Conservation (phyloP, 2,329 filamentous ascomycete species). For the Rachicladosporium sp. region DNA sequence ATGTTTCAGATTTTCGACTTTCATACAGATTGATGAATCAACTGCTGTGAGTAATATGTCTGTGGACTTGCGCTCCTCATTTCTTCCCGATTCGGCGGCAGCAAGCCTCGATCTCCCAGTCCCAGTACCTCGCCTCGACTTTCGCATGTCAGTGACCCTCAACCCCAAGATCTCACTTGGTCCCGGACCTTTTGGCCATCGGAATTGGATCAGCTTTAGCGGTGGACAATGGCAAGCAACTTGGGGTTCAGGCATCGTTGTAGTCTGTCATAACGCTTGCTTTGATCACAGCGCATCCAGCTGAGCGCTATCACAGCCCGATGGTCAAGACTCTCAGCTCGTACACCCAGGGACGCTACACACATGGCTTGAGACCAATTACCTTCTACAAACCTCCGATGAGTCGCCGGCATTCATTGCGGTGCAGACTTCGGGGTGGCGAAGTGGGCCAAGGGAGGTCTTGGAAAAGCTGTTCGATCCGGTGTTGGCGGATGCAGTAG, state of each 20-base stretch:
- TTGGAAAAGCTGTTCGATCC: constrained; percentile 11
- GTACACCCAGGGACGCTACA: constrained; percentile 7
- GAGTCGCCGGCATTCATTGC: constrained; percentile 9
- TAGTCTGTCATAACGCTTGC: not conserved
- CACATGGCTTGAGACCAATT: constrained; percentile 10
- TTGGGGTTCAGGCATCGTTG: constrained; percentile 37
- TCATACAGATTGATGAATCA: no score
- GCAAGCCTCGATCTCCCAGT: constrained; percentile 24
- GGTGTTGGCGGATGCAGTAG: constrained; percentile 6
- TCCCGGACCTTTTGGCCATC: constrained; percentile 33
- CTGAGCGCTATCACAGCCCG: constrained; percentile 15
- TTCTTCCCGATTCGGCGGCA: no score
- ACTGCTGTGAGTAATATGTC: no score
- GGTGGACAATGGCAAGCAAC: constrained; percentile 40
- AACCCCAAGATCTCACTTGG: constrained; percentile 39
- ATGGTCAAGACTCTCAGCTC: constrained; percentile 11
- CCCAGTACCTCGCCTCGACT: constrained; percentile 38
- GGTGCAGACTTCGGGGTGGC: constrained; percentile 10
- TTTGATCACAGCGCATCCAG: no score
- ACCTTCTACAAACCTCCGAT: constrained; percentile 9
- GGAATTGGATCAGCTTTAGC: constrained; percentile 40
- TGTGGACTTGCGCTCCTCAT: no score
- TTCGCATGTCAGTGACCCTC: constrained; percentile 41
- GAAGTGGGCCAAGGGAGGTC: constrained; percentile 8
- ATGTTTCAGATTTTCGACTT: no score